Evolutionary conservation across 139 green algal species (phyloP), one percentile per base, ranked within the genome.

Genomic region (Chlamydomonas incerta): DNA sequence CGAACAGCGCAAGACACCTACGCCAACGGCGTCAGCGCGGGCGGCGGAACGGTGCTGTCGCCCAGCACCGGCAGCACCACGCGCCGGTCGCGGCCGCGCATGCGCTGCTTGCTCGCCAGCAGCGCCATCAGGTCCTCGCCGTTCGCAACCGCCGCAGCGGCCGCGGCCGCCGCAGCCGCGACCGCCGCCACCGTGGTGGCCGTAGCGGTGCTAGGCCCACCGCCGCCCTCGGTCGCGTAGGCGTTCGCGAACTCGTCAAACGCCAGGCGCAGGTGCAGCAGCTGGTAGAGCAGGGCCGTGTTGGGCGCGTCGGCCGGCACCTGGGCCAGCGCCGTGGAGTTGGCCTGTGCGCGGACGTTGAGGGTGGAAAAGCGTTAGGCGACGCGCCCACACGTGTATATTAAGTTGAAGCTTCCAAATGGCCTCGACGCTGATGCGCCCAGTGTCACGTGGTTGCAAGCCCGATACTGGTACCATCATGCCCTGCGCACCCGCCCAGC

Each of bases 241-340:
- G 33, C 31, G 26, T 58, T n/a, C 1, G 70, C 85, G 65, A 77
- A 89, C 47, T 85, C 75, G 47, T 89, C 85, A 3, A 89, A n/a
- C 2, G 75, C 75, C 55, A 89, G 70, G 35, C 85, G 75, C 75
- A 86, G 41, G 58, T 89, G 85, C 46, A 86, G 58, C 85, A 89
- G 68, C 70, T 89, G 85, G 76, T 89, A 81, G n/a, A 86, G 67
- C 46, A 89, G 57, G 46, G 76, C 76, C 50, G 80, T 26, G 46
- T 86, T 50, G 58, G 58, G 24, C 28, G 46, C 34, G 47, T 58
- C 68, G 29, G 69, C 14, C 15, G 85, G 85, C 68, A 83, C 74
- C 21, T 55, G 65, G 5, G 67, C 41, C 55, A 89, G 52, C 20
- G 73, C 85, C 26, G 41, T 41, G 6, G 75, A 80, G 41, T 89